Evolutionary conservation across 192 early-diverging fungal species (phyloP).

Genomic region (Paraglomus brasilianum): DNA sequence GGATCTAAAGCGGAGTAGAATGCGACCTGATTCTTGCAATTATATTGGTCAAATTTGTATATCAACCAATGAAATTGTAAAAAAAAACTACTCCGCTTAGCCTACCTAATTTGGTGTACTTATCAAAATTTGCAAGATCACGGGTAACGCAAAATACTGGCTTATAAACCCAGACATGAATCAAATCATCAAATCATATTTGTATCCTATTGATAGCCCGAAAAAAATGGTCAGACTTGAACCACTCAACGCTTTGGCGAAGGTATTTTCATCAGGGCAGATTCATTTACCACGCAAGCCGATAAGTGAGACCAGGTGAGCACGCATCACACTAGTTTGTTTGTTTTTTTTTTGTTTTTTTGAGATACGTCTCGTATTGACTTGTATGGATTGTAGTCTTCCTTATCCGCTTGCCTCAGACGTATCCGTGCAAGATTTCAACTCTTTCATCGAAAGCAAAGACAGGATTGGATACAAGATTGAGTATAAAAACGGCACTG

Average conservation of each 20-base stretch:
- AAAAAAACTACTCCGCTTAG: no score
- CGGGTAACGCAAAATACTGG: no score
- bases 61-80: no score
- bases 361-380: constrained; percentile 1
- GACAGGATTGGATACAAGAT: constrained; percentile 22
- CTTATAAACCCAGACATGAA: no score
- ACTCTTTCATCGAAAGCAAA: constrained; percentile 17
- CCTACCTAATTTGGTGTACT: no score
- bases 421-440: constrained; percentile 7
- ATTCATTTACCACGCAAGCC: not conserved
- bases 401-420: constrained; percentile 23
- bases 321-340: constrained; percentile 20
- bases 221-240: no score
- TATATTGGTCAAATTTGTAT: no score
- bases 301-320: constrained; percentile 9
- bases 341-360: constrained; percentile 7
- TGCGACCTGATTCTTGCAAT: no score
- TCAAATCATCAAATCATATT: no score
- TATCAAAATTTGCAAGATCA: no score
- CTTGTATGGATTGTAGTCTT: constrained; percentile 25
- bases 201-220: no score
- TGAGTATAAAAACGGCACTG: constrained; percentile 24
- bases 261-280: constrained; percentile 9
- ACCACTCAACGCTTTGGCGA: not conserved
- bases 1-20: no score